Conservation (phyloP, 2,329 filamentous ascomycete genomes). For the Apiospora phragmitis region DNA sequence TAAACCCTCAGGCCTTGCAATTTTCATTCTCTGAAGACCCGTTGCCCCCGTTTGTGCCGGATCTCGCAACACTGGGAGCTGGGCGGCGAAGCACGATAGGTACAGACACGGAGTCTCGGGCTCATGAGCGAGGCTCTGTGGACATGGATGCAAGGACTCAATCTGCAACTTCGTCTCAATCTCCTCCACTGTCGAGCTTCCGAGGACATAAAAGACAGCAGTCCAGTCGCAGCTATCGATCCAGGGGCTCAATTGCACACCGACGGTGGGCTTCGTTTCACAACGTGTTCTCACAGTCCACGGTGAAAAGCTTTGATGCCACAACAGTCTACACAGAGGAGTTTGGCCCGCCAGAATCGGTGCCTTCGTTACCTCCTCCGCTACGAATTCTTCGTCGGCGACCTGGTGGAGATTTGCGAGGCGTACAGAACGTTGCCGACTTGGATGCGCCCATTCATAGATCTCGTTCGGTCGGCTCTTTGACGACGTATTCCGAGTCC, state of each 20-base stretch:
- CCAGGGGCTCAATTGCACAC: constrained; percentile 52
- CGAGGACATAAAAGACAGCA: constrained; percentile 45
- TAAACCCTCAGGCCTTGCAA: constrained; percentile 47
- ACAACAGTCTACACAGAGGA: constrained; percentile 50
- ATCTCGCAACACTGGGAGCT: constrained; percentile 41
- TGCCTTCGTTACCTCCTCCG: constrained; percentile 45
- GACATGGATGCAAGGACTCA: constrained; percentile 14
- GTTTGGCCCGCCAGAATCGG: constrained; percentile 34
- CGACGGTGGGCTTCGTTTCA: constrained; percentile 61
- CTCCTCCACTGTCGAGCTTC: constrained; percentile 27
- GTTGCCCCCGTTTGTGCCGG: constrained; percentile 49
- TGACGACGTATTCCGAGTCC: constrained; percentile 62
- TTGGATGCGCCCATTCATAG: constrained; percentile 52
- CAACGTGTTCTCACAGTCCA: constrained; percentile 53
- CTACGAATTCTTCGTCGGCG: constrained; percentile 67
- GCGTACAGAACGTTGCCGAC: constrained; percentile 65
- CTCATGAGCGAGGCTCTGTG: neutral
- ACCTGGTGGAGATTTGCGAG: constrained; percentile 74
- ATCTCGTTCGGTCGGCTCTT: constrained; percentile 59
- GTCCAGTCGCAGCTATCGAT: constrained; percentile 50
- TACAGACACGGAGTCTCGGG: neutral
- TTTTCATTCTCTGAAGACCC: constrained; percentile 39
- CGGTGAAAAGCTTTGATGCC: constrained; percentile 62
- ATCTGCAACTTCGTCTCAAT: constrained; percentile 16
- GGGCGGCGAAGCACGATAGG: constrained; percentile 19